A percentile compares a stretch with the other conserved stretches of the same genome.
phyloP scores from a whole-genome alignment of 768 basidiomycete genomes.

The Tephrocybe sp. region DNA sequence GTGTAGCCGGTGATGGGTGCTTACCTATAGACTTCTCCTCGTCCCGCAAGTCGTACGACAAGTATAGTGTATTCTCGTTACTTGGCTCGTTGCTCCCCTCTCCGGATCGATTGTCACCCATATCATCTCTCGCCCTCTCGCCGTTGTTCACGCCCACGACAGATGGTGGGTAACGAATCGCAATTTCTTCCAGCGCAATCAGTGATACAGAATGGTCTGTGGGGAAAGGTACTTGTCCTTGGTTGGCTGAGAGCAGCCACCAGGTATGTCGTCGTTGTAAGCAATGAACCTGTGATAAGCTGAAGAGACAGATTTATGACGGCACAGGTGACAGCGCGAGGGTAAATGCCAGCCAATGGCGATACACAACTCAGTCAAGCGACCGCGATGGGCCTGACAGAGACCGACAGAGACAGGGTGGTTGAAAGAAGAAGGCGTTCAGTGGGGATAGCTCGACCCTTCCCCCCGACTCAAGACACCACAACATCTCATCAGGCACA shows the following conservation, averaged over 20 bases:
- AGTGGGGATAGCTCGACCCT: conserved; percentile 13
- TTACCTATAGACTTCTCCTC: conserved; percentile 34
- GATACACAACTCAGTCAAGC: too few species aligned
- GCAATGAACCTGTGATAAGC: conserved; percentile 6
- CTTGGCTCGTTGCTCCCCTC: conserved; percentile 23
- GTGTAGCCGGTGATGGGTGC: not conserved
- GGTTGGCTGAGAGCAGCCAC: not conserved
- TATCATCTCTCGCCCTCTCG: conserved; percentile 33
- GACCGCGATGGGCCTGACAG: not conserved
- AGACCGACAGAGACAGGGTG: not conserved
- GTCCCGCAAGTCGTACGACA: conserved; percentile 24
- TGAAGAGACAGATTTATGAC: not conserved
- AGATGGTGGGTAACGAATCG: conserved; percentile 23
- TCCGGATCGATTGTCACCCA: conserved; percentile 29
- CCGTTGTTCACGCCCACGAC: conserved; percentile 20
- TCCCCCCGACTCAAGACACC: conserved; percentile 5
- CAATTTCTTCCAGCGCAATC: conserved; percentile 26
- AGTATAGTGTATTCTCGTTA: conserved; percentile 20
- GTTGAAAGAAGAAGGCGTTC: not conserved
- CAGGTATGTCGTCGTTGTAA: not conserved
- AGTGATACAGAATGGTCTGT: not conserved
- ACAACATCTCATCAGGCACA: conserved; percentile 14
- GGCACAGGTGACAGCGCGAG: too few species aligned
- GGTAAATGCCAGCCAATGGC: too few species aligned
- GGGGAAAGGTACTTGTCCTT: not conserved